Evolutionary conservation across 1,284 basidiomycete species (phyloP), one percentile per base, ranked within the genome.

Genomic region (Mycosarcoma mackinlayi): DNA sequence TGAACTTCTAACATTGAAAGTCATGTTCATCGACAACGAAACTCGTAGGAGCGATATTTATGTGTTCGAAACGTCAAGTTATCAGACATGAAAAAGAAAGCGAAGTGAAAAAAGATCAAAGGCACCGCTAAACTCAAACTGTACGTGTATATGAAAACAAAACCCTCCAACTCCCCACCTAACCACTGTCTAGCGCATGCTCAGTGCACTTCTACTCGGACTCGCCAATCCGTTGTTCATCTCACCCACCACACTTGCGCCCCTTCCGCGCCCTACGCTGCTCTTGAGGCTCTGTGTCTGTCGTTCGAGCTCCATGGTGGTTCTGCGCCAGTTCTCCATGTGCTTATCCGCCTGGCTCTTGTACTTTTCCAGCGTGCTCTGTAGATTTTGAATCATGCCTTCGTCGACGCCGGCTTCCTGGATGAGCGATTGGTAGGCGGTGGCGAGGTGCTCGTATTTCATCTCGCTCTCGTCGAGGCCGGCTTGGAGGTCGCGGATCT

Each of bases 401-500:
- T 70, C 65, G 41, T 77, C 75, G 0, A 73, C 70, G 10, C 73
- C 75, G 1, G 69, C 70, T 48, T 77, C 73, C 18, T 64, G 48
- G 25, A 59, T 58, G 18, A 77, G 28, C 34, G 31, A 42, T 23
- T 66, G 53, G 44, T 77, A 77, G 6, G 69, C 69, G 3, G 56
- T 64, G 18, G 51, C 44, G 1, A 76, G 62, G 28, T 76, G 74
- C 34, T 62, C 62, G 56, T 75, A 76, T 39, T 63, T 67, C n/a
- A 74, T 35, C 30, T 94, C 92, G 3, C 89, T 90, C 66, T 93
- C 91, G 76, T 93, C 91, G 59, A 93, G 84, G 13, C 91, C 89
- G 21, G 87, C 85, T 13, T 91, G 88, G 14, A 94, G 86, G 76
- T 94, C 91, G 41, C 91, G 88, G 48, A 92, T 90, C 86, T 93